phyloP scores from a whole-genome alignment of 805 yeast genomes.

The Ogataea ramenticola region DNA sequence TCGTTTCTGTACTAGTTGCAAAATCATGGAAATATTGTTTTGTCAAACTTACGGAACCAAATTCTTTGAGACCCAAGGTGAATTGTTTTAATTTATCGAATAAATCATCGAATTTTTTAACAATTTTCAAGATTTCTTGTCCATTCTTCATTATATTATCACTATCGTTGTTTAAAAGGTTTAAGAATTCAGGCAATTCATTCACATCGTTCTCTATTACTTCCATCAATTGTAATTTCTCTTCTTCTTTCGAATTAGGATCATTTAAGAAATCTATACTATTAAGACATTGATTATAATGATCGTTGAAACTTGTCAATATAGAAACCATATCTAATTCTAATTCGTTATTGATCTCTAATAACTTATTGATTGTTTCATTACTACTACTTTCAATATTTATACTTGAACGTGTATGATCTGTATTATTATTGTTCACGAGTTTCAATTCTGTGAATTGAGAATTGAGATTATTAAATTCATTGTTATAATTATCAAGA shows the following conservation, averaged over 20 bases:
- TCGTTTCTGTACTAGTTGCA: constrained; percentile 5
- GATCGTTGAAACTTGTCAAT: constrained; percentile 66
- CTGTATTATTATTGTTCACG: constrained; percentile 7
- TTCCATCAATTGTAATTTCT: constrained; percentile 14
- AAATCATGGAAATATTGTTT: constrained; percentile 13
- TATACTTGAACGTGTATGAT: neutral
- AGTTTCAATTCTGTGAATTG: constrained; percentile 17
- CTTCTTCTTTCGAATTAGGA: constrained; percentile 18
- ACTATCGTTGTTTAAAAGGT: constrained; percentile 34
- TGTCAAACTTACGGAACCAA: constrained; percentile 21
- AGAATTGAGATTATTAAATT: constrained; percentile 17
- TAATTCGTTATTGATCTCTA: constrained; percentile 36
- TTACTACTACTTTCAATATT: neutral
- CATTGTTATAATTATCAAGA: constrained; percentile 16
- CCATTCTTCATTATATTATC: constrained; percentile 22
- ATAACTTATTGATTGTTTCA: constrained; percentile 16
- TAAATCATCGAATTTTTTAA: constrained; percentile 14
- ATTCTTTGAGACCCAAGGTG: constrained; percentile 18
- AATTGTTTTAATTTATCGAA: constrained; percentile 12
- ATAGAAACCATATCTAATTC: constrained; percentile 68
- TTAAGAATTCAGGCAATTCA: constrained; percentile 52
- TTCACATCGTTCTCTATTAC: constrained; percentile 38
- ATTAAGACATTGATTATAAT: constrained; percentile 69
- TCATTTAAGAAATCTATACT: constrained; percentile 34
- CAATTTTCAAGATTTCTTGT: constrained; percentile 17